A percentile compares a stretch with the other conserved stretches of the same genome.
Evolutionary conservation across 352 stramenopile species (phyloP).

Genomic region (Thalassiosira mediterranea): DNA sequence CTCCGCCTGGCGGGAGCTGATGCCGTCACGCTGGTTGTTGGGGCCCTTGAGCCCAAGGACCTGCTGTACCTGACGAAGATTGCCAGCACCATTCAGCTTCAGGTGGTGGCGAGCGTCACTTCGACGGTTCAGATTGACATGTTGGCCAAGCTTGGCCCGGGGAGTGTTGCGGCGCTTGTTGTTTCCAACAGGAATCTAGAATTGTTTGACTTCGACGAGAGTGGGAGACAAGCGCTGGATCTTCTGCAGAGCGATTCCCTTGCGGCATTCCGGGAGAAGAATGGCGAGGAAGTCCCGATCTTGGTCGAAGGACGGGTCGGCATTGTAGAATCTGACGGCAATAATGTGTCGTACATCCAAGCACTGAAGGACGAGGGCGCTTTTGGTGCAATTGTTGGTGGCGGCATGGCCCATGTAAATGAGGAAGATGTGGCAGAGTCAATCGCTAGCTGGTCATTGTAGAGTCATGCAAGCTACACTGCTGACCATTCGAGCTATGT

Average conservation of each 20-base stretch:
- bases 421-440: constrained; percentile 33
- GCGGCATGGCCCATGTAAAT: constrained; percentile 52
- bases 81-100: constrained; percentile 66
- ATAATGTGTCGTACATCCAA: constrained; percentile 60
- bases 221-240: constrained; percentile 66
- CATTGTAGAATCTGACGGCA: constrained; percentile 54
- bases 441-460: constrained; percentile 27
- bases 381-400: constrained; percentile 72
- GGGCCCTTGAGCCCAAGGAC: constrained; percentile 72
- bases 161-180: constrained; percentile 61
- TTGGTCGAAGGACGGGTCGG: constrained; percentile 76
- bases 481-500: too few relatives aligned
- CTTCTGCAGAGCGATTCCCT: constrained; percentile 72
- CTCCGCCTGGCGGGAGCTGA: constrained; percentile 76
- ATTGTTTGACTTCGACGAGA: constrained; percentile 75
- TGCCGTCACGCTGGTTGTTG: constrained; percentile 76
- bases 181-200: constrained; percentile 80
- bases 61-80: constrained; percentile 83
- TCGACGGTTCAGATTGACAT: constrained; percentile 66
- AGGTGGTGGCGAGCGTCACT: constrained; percentile 69
- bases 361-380: constrained; percentile 68
- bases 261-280: constrained; percentile 55
- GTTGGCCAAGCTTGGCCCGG: constrained; percentile 41
- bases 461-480: too few relatives aligned
- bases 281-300: constrained; percentile 60